phyloP scores from a whole-genome alignment of 257 asterid species.

The Solanum arcanum region DNA sequence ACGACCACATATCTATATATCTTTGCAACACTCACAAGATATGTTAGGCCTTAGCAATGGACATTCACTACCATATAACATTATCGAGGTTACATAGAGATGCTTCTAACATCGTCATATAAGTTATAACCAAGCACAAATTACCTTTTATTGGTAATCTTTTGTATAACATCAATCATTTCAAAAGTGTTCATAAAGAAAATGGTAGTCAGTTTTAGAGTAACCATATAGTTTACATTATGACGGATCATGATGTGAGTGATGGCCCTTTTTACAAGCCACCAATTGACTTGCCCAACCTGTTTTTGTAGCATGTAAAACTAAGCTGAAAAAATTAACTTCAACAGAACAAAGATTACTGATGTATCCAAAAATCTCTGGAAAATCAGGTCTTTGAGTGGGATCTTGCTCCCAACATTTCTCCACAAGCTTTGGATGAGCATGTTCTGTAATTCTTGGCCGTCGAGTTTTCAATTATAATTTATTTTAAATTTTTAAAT shows the following conservation, averaged over 20 bases:
- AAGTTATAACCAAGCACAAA: not conserved
- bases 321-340: not conserved
- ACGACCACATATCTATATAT: too few species aligned
- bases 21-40: not conserved
- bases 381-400: conserved; percentile 29
- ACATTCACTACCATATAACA: too few species aligned
- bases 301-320: not conserved
- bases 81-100: not conserved
- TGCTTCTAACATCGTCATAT: not conserved
- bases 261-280: conserved; percentile 22
- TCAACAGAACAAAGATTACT: not conserved
- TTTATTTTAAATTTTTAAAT: too few species aligned
- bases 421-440: conserved; percentile 30
- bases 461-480: not conserved
- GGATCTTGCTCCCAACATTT: conserved; percentile 49
- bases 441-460: conserved; percentile 29
- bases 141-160: not conserved
- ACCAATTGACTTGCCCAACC: conserved; percentile 23
- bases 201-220: not conserved
- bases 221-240: not conserved
- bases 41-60: not conserved
- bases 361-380: conserved; percentile 19
- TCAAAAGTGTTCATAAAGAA: not conserved
- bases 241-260: not conserved
- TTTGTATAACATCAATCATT: not conserved